Evolutionary conservation across 768 basidiomycete species (phyloP).

Genomic region (Boletales sp.): DNA sequence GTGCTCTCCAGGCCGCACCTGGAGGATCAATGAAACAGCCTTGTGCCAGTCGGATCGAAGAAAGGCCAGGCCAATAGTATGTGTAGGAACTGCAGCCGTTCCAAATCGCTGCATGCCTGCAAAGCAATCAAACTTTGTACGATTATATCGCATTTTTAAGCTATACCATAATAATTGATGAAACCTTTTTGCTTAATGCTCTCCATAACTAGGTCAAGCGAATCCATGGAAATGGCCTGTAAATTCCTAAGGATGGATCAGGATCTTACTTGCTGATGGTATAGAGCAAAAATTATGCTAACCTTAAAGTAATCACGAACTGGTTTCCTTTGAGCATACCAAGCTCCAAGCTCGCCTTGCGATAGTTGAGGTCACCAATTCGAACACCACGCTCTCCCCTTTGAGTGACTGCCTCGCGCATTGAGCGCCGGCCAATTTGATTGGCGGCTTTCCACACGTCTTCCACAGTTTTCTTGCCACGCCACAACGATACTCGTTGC

Average conservation of each 20-base stretch:
- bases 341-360: slow-evolving; percentile 77
- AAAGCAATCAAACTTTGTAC: slow-evolving; percentile 5
- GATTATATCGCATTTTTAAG: neutral
- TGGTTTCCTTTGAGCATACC: slow-evolving; percentile 97
- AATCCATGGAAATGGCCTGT: slow-evolving; percentile 68
- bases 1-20: slow-evolving; percentile 85
- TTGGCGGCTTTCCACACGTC: slow-evolving; percentile 85
- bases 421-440: slow-evolving; percentile 55
- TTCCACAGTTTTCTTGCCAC: slow-evolving; percentile 73
- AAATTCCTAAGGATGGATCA: slow-evolving; percentile 60
- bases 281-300: slow-evolving; percentile 3
- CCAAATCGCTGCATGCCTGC: slow-evolving; percentile 98
- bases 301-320: slow-evolving; percentile 94
- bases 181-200: slow-evolving; percentile 84
- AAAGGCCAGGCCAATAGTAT: slow-evolving; percentile 88
- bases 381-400: slow-evolving; percentile 89
- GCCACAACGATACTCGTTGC: slow-evolving; percentile 80
- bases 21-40: slow-evolving; percentile 80
- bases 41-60: slow-evolving; percentile 87
- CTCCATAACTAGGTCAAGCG: slow-evolving; percentile 70
- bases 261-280: slow-evolving; percentile 12
- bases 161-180: slow-evolving; percentile 93
- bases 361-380: slow-evolving; percentile 85
- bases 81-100: slow-evolving; percentile 93
- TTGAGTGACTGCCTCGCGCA: slow-evolving; percentile 55